Conservation (phyloP, 108 stramenopile genomes). For the Fragilariopsis cylindrus region DNA sequence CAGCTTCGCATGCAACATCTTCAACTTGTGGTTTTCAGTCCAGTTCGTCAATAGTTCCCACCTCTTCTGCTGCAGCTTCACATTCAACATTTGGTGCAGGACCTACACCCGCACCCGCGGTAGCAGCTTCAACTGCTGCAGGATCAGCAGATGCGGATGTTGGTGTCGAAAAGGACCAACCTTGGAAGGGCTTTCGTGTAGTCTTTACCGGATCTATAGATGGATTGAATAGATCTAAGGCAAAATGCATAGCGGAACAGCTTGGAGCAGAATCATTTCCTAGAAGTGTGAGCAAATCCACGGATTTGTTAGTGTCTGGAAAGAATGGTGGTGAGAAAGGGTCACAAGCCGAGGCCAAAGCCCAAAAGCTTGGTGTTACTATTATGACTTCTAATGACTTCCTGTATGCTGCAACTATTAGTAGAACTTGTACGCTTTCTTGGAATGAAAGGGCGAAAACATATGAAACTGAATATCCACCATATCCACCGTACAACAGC, state of each 20-base stretch:
- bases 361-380: constrained; percentile 55
- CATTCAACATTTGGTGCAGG: too few relatives aligned
- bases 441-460: too few relatives aligned
- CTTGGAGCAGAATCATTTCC: constrained; percentile 76
- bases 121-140: background rate
- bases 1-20: too few relatives aligned
- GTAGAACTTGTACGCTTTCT: too few relatives aligned
- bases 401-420: constrained; percentile 4
- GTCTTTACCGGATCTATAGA: constrained; percentile 79
- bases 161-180: constrained; percentile 19
- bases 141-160: background rate
- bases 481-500: too few relatives aligned
- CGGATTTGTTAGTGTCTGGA: constrained; percentile 72
- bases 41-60: too few relatives aligned
- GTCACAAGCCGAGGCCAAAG: constrained; percentile 55
- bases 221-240: constrained; percentile 49
- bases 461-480: too few relatives aligned
- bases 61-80: too few relatives aligned
- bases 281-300: constrained; percentile 70
- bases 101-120: too few relatives aligned
- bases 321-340: constrained; percentile 82
- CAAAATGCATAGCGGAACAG: constrained; percentile 52
- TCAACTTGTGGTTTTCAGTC: too few relatives aligned
- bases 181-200: constrained; percentile 61
- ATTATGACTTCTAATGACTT: constrained; percentile 66